phyloP scores from a whole-genome alignment of 2,329 filamentous ascomycete genomes.

The Fulvia fulva region DNA sequence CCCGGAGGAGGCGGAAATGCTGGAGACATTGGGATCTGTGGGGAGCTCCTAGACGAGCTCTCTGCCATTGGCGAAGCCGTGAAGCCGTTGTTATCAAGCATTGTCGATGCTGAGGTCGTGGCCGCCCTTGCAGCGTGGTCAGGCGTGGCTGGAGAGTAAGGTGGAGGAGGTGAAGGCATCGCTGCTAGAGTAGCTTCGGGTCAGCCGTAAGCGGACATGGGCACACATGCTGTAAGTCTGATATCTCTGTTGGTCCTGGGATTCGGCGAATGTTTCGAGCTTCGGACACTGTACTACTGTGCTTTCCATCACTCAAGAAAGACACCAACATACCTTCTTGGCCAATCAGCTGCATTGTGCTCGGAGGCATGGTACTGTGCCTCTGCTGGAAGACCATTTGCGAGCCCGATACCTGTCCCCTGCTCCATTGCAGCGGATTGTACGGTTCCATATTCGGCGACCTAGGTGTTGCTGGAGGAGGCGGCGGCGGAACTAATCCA shows the following conservation, averaged over 20 bases:
- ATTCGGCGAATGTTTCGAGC: neutral
- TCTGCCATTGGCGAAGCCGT: constrained; percentile 33
- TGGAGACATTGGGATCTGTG: constrained; percentile 28
- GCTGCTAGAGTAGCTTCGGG: constrained; percentile 34
- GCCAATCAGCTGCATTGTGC: constrained; percentile 41
- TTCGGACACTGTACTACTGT: neutral
- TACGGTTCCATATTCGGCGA: constrained; percentile 38
- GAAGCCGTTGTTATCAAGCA: constrained; percentile 35
- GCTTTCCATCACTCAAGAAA: constrained; percentile 5
- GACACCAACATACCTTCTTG: constrained; percentile 44
- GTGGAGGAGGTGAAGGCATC: constrained; percentile 49
- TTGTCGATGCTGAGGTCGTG: constrained; percentile 34
- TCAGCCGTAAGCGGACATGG: constrained; percentile 6
- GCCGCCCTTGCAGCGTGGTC: constrained; percentile 34
- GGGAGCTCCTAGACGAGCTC: constrained; percentile 28
- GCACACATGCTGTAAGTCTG: constrained; percentile 6
- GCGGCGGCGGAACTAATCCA: constrained; percentile 14
- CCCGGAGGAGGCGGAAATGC: constrained; percentile 34
- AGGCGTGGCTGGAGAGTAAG: constrained; percentile 45
- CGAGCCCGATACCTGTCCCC: constrained; percentile 36
- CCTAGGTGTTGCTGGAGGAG: constrained; percentile 25
- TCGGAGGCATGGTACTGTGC: constrained; percentile 28
- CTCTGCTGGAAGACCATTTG: constrained; percentile 33
- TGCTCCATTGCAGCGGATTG: constrained; percentile 49
- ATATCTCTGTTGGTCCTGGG: neutral